These are phyloP conservation scores for Erythrophleum ivorense DNA, from an alignment of 331 rosid genomes.

Conservation along the genomic window DNA sequence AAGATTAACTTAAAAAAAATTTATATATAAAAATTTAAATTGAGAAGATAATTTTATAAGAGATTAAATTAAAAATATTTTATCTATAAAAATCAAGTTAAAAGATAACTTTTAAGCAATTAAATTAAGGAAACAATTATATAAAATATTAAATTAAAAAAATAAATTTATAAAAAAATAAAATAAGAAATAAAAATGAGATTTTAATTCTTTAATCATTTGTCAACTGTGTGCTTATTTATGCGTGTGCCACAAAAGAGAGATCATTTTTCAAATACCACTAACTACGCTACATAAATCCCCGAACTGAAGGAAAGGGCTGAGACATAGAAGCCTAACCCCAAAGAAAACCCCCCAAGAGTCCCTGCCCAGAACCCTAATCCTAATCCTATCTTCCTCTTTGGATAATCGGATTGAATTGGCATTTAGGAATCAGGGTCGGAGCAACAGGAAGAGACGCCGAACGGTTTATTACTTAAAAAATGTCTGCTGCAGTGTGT, in stretches of 20 bases:
- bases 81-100: no score
- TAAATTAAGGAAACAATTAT: no score
- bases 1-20: no score
- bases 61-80: no score
- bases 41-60: no score
- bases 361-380: constrained; percentile 17
- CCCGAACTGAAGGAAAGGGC: background rate
- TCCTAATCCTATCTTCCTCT: background rate
- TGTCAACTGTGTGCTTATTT: no score
- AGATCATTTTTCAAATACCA: background rate
- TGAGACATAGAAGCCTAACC: constrained; percentile 1
- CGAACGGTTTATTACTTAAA: constrained; percentile 39
- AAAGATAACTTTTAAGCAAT: no score
- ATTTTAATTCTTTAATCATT: no score
- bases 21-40: no score
- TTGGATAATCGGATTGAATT: constrained; percentile 5
- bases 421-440: constrained; percentile 28
- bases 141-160: no score
- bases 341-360: background rate
- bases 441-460: constrained; percentile 21
- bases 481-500: constrained; percentile 99
- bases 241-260: background rate
- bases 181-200: no score
- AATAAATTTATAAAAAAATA: no score
- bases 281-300: background rate